These are phyloP conservation scores for Pilaira anomala DNA, from an alignment of 192 early-diverging fungal species.

Conservation along the genomic window DNA sequence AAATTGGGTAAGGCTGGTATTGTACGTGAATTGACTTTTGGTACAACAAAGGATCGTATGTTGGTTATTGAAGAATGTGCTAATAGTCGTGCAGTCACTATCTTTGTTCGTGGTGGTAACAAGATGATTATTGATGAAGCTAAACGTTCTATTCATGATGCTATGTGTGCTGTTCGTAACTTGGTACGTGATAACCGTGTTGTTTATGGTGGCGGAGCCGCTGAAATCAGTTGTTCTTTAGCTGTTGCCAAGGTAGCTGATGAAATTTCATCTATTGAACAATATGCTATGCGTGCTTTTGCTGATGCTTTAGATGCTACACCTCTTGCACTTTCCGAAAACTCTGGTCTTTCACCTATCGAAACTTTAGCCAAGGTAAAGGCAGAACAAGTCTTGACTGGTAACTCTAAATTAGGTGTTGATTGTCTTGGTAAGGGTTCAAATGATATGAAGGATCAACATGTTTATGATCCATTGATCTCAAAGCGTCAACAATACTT, in stretches of 20 bases:
- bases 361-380: constrained; percentile 96
- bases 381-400: constrained; percentile 85
- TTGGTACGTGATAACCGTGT: constrained; percentile 96
- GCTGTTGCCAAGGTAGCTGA: constrained; percentile 92
- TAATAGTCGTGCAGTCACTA: constrained; percentile 52
- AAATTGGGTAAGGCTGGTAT: constrained; percentile 94
- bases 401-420: constrained; percentile 86
- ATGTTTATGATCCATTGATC: constrained; percentile 96
- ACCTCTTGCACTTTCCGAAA: constrained; percentile 75
- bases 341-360: constrained; percentile 95
- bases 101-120: constrained; percentile 95
- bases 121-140: constrained; percentile 99
- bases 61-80: constrained; percentile 98
- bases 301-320: constrained; percentile 93
- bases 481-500: constrained; percentile 93
- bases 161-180: constrained; percentile 98
- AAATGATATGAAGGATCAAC: constrained; percentile 84
- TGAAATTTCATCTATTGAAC: constrained; percentile 65
- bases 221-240: constrained; percentile 96
- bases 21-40: constrained; percentile 93
- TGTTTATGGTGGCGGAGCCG: constrained; percentile 98
- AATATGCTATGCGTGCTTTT: constrained; percentile 99
- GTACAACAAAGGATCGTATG: constrained; percentile 99
- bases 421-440: constrained; percentile 93
- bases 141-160: constrained; percentile 95